Evolutionary conservation across 768 basidiomycete species (phyloP).

Genomic region (Termitomyces sp.): DNA sequence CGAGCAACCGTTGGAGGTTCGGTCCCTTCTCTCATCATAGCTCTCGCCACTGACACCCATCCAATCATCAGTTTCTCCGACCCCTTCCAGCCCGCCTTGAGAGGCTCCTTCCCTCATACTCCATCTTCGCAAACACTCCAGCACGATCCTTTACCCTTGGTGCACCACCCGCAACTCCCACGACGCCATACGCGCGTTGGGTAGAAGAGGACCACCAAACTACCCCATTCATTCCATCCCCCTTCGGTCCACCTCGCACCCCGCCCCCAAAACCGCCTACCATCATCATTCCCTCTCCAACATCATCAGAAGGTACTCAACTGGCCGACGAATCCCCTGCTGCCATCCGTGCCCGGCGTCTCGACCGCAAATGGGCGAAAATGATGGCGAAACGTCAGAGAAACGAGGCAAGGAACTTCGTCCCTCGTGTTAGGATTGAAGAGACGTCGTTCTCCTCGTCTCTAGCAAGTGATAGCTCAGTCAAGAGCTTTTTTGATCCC

Average conservation of each 20-base stretch:
- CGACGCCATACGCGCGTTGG: not conserved
- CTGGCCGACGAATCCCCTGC: not conserved
- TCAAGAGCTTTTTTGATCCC: not conserved
- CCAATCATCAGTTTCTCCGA: not conserved
- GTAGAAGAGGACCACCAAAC: not conserved
- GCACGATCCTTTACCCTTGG: not conserved
- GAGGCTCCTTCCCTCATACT: not conserved
- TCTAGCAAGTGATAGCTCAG: not conserved
- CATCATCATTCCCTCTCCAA: conserved; percentile 4
- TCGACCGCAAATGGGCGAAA: not conserved
- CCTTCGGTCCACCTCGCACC: not conserved
- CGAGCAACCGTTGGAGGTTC: not conserved
- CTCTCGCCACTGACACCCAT: not conserved
- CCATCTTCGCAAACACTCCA: not conserved
- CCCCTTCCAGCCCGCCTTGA: not conserved
- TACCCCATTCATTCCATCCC: not conserved
- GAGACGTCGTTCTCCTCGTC: not conserved
- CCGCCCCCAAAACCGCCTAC: not conserved
- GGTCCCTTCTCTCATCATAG: not conserved
- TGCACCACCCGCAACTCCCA: conserved; percentile 2
- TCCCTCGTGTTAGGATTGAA: not conserved
- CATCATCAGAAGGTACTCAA: conserved; percentile 2
- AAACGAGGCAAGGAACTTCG: not conserved
- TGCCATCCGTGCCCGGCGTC: not conserved
- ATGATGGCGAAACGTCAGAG: not conserved